These are phyloP conservation scores for Phytophthora meadii DNA, from an alignment of 352 stramenopile species.

Conservation along the genomic window DNA sequence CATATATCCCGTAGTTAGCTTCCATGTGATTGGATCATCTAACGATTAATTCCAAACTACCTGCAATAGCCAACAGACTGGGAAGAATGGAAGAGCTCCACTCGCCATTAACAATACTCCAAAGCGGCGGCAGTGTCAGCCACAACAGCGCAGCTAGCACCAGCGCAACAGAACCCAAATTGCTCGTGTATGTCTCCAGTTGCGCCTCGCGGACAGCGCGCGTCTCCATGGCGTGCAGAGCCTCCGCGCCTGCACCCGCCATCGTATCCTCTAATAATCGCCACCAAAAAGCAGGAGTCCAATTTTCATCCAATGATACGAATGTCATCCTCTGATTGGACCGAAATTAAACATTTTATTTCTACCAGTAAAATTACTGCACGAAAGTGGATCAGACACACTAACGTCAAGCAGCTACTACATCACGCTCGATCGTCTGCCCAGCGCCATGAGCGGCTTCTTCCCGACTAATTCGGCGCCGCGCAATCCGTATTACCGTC, in stretches of 20 bases:
- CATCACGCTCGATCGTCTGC: conserved; percentile 1
- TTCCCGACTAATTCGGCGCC: conserved; percentile 65
- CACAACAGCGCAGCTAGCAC: conserved; percentile 50
- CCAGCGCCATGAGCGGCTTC: conserved; percentile 62
- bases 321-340: conserved; percentile 1
- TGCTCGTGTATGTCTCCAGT: conserved; percentile 65
- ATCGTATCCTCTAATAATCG: conserved; percentile 12
- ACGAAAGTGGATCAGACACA: conserved; percentile 15
- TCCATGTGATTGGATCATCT: neutral
- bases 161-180: conserved; percentile 53
- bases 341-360: neutral
- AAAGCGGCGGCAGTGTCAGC: conserved; percentile 66
- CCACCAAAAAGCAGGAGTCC: conserved; percentile 11
- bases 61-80: conserved; percentile 63
- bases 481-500: conserved; percentile 86
- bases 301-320: conserved; percentile 25
- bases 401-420: conserved; percentile 4
- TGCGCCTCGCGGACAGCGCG: conserved; percentile 71
- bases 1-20: neutral
- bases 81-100: conserved; percentile 63
- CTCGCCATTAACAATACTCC: conserved; percentile 78
- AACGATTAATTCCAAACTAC: conserved; percentile 23
- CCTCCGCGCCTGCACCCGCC: conserved; percentile 22
- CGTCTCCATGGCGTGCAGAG: conserved; percentile 67
- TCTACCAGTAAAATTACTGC: conserved; percentile 22